Conservation (phyloP, 2,329 filamentous ascomycete genomes). For the Fusarium verrucosum region DNA sequence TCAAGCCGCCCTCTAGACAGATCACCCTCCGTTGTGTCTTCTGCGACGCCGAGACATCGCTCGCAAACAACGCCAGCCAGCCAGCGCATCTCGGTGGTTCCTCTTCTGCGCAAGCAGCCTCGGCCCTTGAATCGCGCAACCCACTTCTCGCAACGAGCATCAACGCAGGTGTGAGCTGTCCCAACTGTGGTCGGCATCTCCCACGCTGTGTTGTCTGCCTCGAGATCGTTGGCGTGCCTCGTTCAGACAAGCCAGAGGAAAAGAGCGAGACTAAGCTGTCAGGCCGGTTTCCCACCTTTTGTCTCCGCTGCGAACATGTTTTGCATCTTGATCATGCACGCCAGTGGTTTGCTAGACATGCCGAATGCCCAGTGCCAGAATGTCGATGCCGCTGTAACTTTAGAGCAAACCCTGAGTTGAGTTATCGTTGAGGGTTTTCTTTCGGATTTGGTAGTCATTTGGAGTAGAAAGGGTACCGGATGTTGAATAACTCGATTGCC, state of each 20-base stretch:
- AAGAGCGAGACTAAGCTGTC: slow-evolving; percentile 60
- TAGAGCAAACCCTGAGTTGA: slow-evolving; percentile 67
- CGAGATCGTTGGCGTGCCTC: slow-evolving; percentile 71
- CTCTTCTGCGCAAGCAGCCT: slow-evolving; percentile 31
- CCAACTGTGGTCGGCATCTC: slow-evolving; percentile 72
- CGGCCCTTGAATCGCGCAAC: slow-evolving; percentile 56
- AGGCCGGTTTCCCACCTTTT: slow-evolving; percentile 73
- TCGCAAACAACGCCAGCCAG: slow-evolving; percentile 51
- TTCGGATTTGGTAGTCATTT: background rate
- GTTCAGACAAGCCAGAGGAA: slow-evolving; percentile 66
- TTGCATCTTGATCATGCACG: slow-evolving; percentile 73
- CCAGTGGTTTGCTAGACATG: slow-evolving; percentile 72
- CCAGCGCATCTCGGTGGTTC: slow-evolving; percentile 16
- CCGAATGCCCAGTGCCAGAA: slow-evolving; percentile 74
- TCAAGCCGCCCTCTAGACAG: slow-evolving; percentile 68
- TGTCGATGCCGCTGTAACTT: slow-evolving; percentile 73
- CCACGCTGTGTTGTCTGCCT: slow-evolving; percentile 74
- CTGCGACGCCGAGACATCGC: slow-evolving; percentile 71
- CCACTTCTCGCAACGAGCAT: slow-evolving; percentile 67
- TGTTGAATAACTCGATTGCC: background rate
- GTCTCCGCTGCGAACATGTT: slow-evolving; percentile 73
- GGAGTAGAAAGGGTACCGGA: background rate
- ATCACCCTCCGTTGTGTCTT: slow-evolving; percentile 80
- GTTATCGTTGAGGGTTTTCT: slow-evolving; percentile 53
- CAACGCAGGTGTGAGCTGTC: slow-evolving; percentile 70